phyloP scores from a whole-genome alignment of 192 early-diverging fungal species.

The Backusella sp. region DNA sequence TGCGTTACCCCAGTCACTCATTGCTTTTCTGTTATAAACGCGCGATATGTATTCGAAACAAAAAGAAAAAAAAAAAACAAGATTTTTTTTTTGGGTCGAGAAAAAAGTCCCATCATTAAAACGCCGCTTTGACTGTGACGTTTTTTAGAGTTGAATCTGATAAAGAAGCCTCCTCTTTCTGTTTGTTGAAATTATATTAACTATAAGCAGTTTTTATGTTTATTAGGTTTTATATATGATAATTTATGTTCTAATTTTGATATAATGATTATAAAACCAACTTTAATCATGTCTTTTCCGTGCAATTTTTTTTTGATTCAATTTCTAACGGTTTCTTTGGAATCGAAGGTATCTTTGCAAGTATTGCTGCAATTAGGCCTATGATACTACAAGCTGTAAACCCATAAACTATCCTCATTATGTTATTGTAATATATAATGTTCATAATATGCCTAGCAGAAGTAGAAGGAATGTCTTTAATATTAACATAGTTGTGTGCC shows the following conservation, averaged over 20 bases:
- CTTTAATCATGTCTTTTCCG: no score
- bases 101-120: neutral
- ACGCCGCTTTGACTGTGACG: neutral
- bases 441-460: no score
- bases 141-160: neutral
- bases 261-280: no score
- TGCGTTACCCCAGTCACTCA: neutral
- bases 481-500: no score
- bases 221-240: no score
- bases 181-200: no score
- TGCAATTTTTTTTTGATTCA: neutral
- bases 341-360: neutral
- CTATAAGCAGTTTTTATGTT: no score
- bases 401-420: no score
- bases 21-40: neutral
- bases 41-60: neutral
- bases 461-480: no score
- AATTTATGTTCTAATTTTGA: no score
- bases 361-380: neutral
- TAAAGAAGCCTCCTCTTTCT: neutral
- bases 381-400: neutral
- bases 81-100: neutral
- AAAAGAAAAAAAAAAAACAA: neutral
- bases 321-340: neutral
- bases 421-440: no score